Conservation (phyloP, 768 basidiomycete species). For the Phlebiopsis gigantea region DNA sequence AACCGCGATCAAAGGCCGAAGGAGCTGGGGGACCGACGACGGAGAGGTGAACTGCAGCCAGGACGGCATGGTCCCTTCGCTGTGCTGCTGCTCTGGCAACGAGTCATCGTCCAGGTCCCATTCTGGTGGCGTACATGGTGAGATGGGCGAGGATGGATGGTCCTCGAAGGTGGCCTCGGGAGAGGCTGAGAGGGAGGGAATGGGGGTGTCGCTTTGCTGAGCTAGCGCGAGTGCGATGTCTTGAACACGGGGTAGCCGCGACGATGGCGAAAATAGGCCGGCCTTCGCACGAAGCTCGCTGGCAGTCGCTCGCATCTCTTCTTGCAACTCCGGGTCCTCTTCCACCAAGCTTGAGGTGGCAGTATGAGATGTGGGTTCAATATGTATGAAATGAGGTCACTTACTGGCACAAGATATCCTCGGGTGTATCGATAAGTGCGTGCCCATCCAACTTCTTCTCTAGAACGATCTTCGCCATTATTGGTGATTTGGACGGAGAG, state of each 20-base stretch:
- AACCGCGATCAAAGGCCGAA: not conserved
- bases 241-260: not conserved
- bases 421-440: conserved; percentile 1
- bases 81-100: not conserved
- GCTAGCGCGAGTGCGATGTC: not conserved
- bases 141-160: not conserved
- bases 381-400: not conserved
- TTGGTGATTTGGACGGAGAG: conserved; percentile 5
- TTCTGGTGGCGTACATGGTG: conserved; percentile 3
- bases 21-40: not conserved
- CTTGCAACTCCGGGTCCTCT: not conserved
- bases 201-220: not conserved
- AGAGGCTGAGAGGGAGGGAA: not conserved
- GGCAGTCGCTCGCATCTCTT: not conserved
- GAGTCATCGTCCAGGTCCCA: conserved; percentile 9
- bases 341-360: not conserved
- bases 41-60: not conserved
- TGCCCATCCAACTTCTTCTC: conserved; percentile 9
- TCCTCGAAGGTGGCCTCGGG: not conserved
- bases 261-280: not conserved
- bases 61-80: not conserved
- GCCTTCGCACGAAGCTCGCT: not conserved
- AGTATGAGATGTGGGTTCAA: not conserved
- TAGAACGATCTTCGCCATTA: conserved; percentile 6
- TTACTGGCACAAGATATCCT: not conserved